phyloP scores from a whole-genome alignment of 2,329 filamentous ascomycete genomes.

The Neurospora sp. region DNA sequence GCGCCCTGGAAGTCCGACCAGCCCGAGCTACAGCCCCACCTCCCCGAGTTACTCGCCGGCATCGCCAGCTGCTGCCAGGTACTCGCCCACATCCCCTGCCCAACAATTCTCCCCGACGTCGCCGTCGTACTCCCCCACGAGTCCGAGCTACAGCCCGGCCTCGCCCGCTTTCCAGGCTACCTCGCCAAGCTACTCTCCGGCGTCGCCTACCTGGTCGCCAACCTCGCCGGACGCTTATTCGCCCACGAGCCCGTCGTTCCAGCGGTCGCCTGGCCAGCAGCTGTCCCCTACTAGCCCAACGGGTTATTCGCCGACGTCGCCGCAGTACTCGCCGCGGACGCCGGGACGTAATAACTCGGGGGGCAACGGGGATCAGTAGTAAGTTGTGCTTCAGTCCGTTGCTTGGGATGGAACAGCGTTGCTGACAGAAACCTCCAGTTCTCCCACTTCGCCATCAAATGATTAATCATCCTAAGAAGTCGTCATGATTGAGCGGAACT shows the following conservation, averaged over 20 bases:
- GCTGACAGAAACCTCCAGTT: conserved; percentile 19
- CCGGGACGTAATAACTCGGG: conserved; percentile 28
- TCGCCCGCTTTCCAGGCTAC: conserved; percentile 47
- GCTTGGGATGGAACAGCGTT: background rate
- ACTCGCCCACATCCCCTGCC: conserved; percentile 62
- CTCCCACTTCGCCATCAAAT: conserved; percentile 29
- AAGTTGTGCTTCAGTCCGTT: conserved; percentile 15
- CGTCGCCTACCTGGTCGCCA: conserved; percentile 69
- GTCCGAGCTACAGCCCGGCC: conserved; percentile 63
- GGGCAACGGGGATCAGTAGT: conserved; percentile 32
- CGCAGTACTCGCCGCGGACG: conserved; percentile 34
- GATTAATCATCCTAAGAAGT: conserved; percentile 18
- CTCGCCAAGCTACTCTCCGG: conserved; percentile 56
- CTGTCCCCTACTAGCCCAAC: conserved; percentile 55
- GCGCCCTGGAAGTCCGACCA: conserved; percentile 44
- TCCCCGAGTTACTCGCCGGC: conserved; percentile 57
- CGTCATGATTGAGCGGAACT: background rate
- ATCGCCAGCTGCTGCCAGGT: conserved; percentile 46
- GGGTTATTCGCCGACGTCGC: conserved; percentile 59
- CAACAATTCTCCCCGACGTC: conserved; percentile 68
- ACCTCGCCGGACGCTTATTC: conserved; percentile 59
- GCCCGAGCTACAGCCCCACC: conserved; percentile 55
- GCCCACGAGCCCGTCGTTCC: conserved; percentile 53
- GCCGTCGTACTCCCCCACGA: conserved; percentile 61
- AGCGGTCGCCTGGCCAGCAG: conserved; percentile 42